Evolutionary conservation across 1,139 yeast species (phyloP).

Genomic region (Sugiyamaella pinicola): DNA sequence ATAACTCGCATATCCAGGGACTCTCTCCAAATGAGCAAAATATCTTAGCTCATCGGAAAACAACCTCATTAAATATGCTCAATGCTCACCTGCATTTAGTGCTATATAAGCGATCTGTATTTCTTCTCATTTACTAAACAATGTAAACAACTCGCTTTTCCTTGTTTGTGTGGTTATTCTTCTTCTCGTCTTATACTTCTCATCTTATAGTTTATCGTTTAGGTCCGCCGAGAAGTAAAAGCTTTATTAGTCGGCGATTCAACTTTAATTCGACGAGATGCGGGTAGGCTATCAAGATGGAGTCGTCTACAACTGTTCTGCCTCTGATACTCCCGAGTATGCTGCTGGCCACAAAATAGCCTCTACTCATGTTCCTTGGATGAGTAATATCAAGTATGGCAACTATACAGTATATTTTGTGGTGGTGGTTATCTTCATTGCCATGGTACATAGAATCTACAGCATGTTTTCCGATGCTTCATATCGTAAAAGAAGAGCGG

Average conservation of each 20-base stretch:
- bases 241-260: no score
- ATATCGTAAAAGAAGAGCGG: conserved; percentile 8
- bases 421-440: conserved; percentile 45
- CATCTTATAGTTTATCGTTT: not conserved
- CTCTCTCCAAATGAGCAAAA: conserved; percentile 3
- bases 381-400: conserved; percentile 48
- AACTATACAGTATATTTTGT: conserved; percentile 52
- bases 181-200: not conserved
- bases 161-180: not conserved
- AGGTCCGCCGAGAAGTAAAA: not conserved
- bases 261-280: not conserved
- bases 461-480: conserved; percentile 36
- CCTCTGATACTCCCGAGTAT: conserved; percentile 39
- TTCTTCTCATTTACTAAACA: no score
- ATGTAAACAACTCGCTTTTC: no score
- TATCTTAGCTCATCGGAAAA: conserved; percentile 1
- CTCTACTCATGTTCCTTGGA: conserved; percentile 50
- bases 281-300: conserved; percentile 24
- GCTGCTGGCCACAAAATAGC: conserved; percentile 39
- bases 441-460: conserved; percentile 47
- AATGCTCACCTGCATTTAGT: no score
- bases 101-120: no score
- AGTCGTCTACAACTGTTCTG: conserved; percentile 28
- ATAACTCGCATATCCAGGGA: not conserved
- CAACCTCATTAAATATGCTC: conserved; percentile 10